These are phyloP conservation scores for Aspergillus homomorphus DNA, from an alignment of 495 filamentous ascomycete genomes.

Conservation along the genomic window DNA sequence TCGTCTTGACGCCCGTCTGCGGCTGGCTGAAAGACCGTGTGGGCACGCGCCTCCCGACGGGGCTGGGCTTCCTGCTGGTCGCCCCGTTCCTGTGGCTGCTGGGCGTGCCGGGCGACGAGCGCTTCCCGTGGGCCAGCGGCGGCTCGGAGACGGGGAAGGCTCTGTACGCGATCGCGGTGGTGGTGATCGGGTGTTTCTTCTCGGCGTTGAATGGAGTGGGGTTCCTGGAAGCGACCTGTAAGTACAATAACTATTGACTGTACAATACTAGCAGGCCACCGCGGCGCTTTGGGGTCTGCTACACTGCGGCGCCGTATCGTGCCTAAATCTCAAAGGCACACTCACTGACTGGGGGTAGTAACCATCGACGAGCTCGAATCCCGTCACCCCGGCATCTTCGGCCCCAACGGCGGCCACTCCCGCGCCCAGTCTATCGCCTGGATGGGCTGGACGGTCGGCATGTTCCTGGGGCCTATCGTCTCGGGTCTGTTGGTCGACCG, in stretches of 20 bases:
- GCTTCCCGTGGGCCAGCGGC: slow-evolving; percentile 15
- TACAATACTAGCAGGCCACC: too few species aligned
- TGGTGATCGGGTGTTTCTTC: slow-evolving; percentile 18
- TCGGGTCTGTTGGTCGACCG: slow-evolving; percentile 29
- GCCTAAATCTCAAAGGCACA: too few species aligned
- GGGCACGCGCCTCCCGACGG: slow-evolving; percentile 26
- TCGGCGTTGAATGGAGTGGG: slow-evolving; percentile 27
- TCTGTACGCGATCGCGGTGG: slow-evolving; percentile 20
- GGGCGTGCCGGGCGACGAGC: slow-evolving; percentile 23
- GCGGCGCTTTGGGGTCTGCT: too few species aligned
- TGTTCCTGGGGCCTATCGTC: slow-evolving; percentile 34
- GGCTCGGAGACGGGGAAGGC: slow-evolving; percentile 14
- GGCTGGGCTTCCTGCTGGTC: slow-evolving; percentile 18
- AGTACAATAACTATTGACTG: too few species aligned
- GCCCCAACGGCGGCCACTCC: slow-evolving; percentile 35
- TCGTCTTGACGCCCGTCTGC: slow-evolving; percentile 19
- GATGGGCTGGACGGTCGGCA: slow-evolving; percentile 34
- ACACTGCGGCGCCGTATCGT: too few species aligned
- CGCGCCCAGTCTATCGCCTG: slow-evolving; percentile 34
- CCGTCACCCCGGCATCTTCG: slow-evolving; percentile 30
- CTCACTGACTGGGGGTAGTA: background rate
- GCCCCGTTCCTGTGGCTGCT: slow-evolving; percentile 19
- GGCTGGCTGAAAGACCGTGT: slow-evolving; percentile 32
- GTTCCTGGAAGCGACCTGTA: slow-evolving; percentile 32
- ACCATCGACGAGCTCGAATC: slow-evolving; percentile 23